Percentiles rank a stretch among this genome's conserved stretches.
phyloP scores from a whole-genome alignment of 331 rosid genomes.

The Spiraea crenata region DNA sequence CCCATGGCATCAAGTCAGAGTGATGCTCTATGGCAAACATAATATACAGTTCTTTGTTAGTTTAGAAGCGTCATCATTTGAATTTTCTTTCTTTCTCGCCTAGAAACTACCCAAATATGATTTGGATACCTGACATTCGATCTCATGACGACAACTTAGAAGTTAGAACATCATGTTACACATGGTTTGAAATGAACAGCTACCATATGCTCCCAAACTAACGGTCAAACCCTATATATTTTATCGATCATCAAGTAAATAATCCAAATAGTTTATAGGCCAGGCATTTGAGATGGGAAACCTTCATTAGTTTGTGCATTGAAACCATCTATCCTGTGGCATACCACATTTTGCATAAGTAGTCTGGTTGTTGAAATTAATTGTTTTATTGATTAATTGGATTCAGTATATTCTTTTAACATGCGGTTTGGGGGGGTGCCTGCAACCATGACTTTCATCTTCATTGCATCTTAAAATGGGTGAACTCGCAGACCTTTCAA shows the following conservation, averaged over 20 bases:
- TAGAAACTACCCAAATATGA: background rate
- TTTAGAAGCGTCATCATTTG: conserved; percentile 2
- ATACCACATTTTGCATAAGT: background rate
- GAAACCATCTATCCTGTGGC: background rate
- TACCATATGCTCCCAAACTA: background rate
- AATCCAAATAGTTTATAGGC: background rate
- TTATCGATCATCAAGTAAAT: background rate
- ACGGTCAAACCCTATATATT: background rate
- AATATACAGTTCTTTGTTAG: background rate
- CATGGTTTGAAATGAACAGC: conserved; percentile 10
- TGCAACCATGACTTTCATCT: conserved; percentile 91
- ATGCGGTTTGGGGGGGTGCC: conserved; percentile 97
- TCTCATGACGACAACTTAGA: background rate
- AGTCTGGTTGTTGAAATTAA: background rate
- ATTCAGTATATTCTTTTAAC: background rate
- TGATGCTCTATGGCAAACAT: background rate
- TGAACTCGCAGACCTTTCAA: conserved; percentile 78
- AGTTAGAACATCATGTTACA: background rate
- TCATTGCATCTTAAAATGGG: conserved; percentile 91
- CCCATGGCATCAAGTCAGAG: background rate
- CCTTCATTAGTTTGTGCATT: background rate
- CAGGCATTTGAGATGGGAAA: background rate
- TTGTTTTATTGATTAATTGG: background rate
- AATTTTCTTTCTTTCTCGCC: conserved; percentile 1
- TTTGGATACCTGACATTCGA: background rate